Evolutionary conservation across 2,329 filamentous ascomycete species (phyloP), one percentile per base, ranked within the genome.

Genomic region (Fusarium xyrophilum): DNA sequence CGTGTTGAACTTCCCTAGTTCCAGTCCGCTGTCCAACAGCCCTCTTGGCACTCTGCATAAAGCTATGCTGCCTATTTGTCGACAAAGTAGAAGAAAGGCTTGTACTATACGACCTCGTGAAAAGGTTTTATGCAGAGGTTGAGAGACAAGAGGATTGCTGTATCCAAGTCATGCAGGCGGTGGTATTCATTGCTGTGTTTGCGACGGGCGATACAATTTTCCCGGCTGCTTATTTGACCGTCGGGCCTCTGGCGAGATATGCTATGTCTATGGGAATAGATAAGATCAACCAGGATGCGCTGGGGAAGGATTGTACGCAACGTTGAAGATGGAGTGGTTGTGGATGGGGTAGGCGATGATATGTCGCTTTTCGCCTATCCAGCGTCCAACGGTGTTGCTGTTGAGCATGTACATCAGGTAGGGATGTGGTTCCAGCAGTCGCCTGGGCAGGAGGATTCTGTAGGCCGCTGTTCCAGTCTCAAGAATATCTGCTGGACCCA

Each of bases 301-400:
- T 53, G 6, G 50, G 50, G 5, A 19, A 25, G 12, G 3, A 6
- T 3, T 33, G 27, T 19, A 15, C 2, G 59, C 59, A 19, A 67
- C 52, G 32, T 68, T 68, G 44, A 60, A 67, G 14, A 68, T 60
- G 12, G 25, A 36, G 9, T 68, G 65, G 11, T 63, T 63, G 33
- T 67, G 63, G 6, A 68, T 68, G 0, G 65, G 59, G 23, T 68
- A 67, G 3, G 63, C 63, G 6, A 67, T 67, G 2, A 67, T 48
- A 2, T 68, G 65, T 13, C 65, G 50, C 6, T 60, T 53, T 2
- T 54, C 36, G 12, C 65, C 65, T 28, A 68, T 68, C 65, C 65
- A 68, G 0, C 65, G 28, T 3, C 63, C 19, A 0, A 53, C 63
- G 0, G 54, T 25, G 10, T 68, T 56, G 14, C 65, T 63, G 2